Conservation (phyloP, 805 yeast genomes). For the Debaryomyces castellii region DNA sequence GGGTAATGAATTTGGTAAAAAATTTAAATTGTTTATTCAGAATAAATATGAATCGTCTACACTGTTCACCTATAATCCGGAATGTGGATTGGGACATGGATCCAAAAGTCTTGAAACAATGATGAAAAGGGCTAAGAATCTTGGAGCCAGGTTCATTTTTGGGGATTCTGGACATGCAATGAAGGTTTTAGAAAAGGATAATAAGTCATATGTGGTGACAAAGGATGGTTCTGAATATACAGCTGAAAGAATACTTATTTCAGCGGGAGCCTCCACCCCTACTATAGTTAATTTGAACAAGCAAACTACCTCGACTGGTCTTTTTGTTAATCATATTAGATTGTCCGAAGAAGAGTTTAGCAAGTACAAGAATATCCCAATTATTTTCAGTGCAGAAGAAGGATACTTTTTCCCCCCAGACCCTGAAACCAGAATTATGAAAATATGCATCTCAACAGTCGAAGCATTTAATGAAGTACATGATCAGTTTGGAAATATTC, state of each 20-base stretch:
- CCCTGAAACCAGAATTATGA: conserved; percentile 27
- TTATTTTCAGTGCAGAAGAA: conserved; percentile 40
- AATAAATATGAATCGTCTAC: conserved; percentile 10
- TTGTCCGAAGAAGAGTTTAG: conserved; percentile 33
- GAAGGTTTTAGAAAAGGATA: conserved; percentile 3
- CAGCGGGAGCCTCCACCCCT: conserved; percentile 40
- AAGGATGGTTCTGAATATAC: conserved; percentile 24
- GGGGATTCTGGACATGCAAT: conserved; percentile 12
- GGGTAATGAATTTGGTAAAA: conserved; percentile 25
- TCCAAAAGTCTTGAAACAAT: conserved; percentile 35
- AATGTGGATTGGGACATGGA: conserved; percentile 44
- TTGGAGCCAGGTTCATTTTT: conserved; percentile 14
- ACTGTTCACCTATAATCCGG: conserved; percentile 30
- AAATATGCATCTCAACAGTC: conserved; percentile 33
- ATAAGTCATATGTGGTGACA: conserved; percentile 16
- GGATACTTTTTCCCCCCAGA: conserved; percentile 53
- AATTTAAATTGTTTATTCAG: conserved; percentile 16
- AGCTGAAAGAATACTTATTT: conserved; percentile 34
- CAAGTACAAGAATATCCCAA: conserved; percentile 36
- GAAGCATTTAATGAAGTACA: conserved; percentile 22
- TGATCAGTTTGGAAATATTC: conserved; percentile 9
- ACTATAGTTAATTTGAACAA: conserved; percentile 23
- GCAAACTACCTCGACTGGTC: conserved; percentile 38
- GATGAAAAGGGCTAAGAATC: conserved; percentile 12
- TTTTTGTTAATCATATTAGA: conserved; percentile 35